Evolutionary conservation across 805 yeast genomes (phyloP).

Genomic region (Hanseniaspora lachancei): DNA sequence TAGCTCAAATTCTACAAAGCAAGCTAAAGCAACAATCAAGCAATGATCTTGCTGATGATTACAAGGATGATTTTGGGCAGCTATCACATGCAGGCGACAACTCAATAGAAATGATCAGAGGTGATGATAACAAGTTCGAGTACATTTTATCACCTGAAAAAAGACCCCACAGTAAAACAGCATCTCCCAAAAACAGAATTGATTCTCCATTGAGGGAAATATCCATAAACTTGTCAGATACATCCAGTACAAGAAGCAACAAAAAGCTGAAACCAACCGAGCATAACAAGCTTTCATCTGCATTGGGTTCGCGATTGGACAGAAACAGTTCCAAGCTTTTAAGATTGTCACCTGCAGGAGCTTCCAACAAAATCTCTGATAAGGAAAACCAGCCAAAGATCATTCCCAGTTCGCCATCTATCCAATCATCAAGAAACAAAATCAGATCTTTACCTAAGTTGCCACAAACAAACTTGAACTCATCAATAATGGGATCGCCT

Average conservation of each 20-base stretch:
- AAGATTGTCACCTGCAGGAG: slow-evolving; percentile 5
- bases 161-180: neutral
- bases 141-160: slow-evolving; percentile 4
- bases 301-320: slow-evolving; percentile 1
- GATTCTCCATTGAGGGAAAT: slow-evolving; percentile 11
- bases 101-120: slow-evolving; percentile 11
- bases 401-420: slow-evolving; percentile 10
- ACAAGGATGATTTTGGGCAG: slow-evolving; percentile 1
- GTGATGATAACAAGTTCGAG: neutral
- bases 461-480: slow-evolving; percentile 1
- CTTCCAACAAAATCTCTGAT: neutral
- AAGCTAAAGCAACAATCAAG: neutral
- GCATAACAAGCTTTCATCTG: neutral
- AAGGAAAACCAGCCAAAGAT: slow-evolving; percentile 1
- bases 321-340: slow-evolving; percentile 8
- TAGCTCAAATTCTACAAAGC: neutral
- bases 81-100: neutral
- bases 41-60: neutral
- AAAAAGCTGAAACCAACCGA: neutral
- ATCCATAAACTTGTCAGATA: slow-evolving; percentile 6
- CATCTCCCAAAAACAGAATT: neutral
- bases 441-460: slow-evolving; percentile 3
- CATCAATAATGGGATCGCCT: slow-evolving; percentile 7
- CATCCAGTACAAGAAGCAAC: neutral
- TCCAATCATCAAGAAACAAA: slow-evolving; percentile 8